Conservation (phyloP, 176 grass and related monocot species). For the Oryza coarctata region DNA sequence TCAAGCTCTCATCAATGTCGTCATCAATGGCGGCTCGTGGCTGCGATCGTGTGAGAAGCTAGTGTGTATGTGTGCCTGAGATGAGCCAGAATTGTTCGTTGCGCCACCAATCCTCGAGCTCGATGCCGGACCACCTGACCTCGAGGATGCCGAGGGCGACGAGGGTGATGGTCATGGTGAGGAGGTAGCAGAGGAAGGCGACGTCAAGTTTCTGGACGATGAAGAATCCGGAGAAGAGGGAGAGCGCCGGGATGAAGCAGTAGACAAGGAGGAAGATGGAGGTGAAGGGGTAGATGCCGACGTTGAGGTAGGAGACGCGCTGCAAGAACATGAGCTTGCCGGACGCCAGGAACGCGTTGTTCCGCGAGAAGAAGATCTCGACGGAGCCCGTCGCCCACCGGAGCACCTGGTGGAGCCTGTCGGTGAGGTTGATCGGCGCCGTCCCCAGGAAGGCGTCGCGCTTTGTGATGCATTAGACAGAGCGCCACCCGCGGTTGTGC, state of each 20-base stretch:
- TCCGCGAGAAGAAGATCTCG: constrained; percentile 98
- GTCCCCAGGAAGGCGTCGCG: constrained; percentile 95
- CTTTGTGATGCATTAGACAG: constrained; percentile 88
- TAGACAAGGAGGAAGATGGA: constrained; percentile 56
- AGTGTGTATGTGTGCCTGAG: constrained; percentile 10
- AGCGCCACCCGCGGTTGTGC: constrained; percentile 98
- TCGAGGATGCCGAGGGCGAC: constrained; percentile 75
- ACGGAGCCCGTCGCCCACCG: constrained; percentile 95
- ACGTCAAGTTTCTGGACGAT: constrained; percentile 92
- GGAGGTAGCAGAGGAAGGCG: constrained; percentile 83
- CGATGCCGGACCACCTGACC: constrained; percentile 90
- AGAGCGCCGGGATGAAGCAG: constrained; percentile 99
- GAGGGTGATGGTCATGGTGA: constrained; percentile 86
- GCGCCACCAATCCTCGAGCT: constrained; percentile 89
- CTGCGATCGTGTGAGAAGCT: neutral
- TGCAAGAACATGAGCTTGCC: constrained; percentile 74
- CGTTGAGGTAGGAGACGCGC: constrained; percentile 46
- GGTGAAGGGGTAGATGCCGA: constrained; percentile 31
- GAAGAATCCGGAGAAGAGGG: constrained; percentile 93
- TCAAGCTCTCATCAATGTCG: neutral
- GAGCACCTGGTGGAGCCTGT: constrained; percentile 87
- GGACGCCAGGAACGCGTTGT: constrained; percentile 83
- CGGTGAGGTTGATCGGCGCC: constrained; percentile 91
- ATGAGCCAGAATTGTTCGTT: constrained; percentile 99
- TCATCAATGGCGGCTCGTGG: neutral